Percentiles rank a stretch among this genome's conserved stretches.
These are phyloP conservation scores for Cocos nucifera DNA, from an alignment of 176 grass and related monocot species.

Conservation along the genomic window DNA sequence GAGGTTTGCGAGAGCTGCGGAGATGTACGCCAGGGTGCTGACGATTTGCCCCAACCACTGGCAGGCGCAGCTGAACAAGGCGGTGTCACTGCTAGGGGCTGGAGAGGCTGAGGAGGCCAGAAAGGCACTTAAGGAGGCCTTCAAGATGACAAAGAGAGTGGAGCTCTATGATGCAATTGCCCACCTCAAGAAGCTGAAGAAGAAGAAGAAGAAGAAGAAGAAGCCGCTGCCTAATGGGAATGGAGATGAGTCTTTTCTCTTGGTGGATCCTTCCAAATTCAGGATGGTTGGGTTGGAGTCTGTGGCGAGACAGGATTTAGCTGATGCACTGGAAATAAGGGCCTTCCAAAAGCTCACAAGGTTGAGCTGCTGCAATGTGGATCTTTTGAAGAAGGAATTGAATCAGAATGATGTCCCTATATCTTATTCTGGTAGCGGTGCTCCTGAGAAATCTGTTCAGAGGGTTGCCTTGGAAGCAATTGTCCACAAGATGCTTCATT, in stretches of 20 bases:
- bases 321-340: conserved; percentile 93
- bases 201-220: conserved; percentile 55
- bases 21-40: conserved; percentile 90
- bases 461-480: conserved; percentile 87
- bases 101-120: conserved; percentile 88
- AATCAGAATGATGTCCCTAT: conserved; percentile 88
- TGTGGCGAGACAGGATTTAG: conserved; percentile 71
- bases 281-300: conserved; percentile 66
- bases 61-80: conserved; percentile 90
- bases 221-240: conserved; percentile 27
- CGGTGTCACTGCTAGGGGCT: conserved; percentile 74
- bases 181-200: conserved; percentile 87
- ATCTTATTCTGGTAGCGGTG: conserved; percentile 70
- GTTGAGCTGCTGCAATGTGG: conserved; percentile 54
- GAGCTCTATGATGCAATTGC: conserved; percentile 97
- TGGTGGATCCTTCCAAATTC: conserved; percentile 93
- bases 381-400: conserved; percentile 80
- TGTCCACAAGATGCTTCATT: conserved; percentile 69
- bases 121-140: conserved; percentile 89
- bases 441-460: conserved; percentile 81
- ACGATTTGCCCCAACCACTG: conserved; percentile 69
- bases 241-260: conserved; percentile 45
- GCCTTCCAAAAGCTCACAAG: conserved; percentile 72
- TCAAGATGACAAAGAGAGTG: conserved; percentile 95
- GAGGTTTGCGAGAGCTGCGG: conserved; percentile 55